phyloP scores from a whole-genome alignment of 805 yeast species.

The Spathaspora passalidarum region DNA sequence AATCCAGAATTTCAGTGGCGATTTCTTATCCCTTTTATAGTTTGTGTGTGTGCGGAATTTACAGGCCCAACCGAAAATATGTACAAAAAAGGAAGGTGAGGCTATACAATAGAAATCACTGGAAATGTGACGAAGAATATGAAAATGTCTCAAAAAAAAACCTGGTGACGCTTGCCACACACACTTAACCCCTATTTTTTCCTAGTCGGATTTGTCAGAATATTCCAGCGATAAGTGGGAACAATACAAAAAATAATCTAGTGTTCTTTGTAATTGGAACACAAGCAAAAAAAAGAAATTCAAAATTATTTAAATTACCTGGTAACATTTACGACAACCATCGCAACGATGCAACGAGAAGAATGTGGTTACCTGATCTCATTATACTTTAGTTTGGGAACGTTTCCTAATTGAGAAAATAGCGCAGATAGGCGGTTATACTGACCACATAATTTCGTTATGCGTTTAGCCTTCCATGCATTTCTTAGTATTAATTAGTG shows the following conservation, averaged over 20 bases:
- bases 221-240: neutral
- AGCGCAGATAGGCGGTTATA: too few relatives aligned
- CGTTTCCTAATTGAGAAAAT: too few relatives aligned
- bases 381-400: too few relatives aligned
- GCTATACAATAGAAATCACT: neutral
- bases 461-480: too few relatives aligned
- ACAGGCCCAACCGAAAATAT: neutral
- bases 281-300: neutral
- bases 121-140: neutral
- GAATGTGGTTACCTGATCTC: neutral
- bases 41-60: neutral
- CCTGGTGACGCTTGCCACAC: neutral
- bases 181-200: neutral
- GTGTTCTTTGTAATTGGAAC: neutral
- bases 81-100: neutral
- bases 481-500: neutral
- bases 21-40: constrained; percentile 6
- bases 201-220: neutral
- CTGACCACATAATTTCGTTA: too few relatives aligned
- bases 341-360: neutral
- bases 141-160: neutral
- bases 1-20: constrained; percentile 4
- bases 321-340: neutral
- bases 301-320: neutral
- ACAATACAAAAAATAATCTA: neutral